Conservation (phyloP, 192 early-diverging fungal species). For the Backusella westeae region DNA sequence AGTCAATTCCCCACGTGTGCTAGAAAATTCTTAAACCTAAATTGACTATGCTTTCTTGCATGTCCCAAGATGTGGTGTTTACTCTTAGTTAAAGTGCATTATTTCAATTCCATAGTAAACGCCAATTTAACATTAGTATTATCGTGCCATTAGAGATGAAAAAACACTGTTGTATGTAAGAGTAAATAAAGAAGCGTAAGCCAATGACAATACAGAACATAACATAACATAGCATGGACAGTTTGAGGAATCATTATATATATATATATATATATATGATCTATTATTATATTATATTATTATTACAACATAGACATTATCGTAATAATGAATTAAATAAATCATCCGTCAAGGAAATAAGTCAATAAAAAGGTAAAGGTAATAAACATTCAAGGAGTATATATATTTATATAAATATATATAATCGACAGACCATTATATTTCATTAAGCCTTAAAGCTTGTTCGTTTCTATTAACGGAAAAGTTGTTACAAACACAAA, state of each 20-base stretch:
- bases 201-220: neutral
- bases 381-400: neutral
- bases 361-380: neutral
- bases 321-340: neutral
- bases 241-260: neutral
- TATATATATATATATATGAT: neutral
- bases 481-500: neutral
- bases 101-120: neutral
- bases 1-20: neutral
- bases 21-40: constrained; percentile 1
- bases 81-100: neutral
- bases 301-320: neutral
- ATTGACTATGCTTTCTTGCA: neutral
- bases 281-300: neutral
- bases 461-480: neutral
- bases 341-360: neutral
- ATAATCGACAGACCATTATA: neutral
- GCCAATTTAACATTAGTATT: neutral
- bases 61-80: neutral
- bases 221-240: neutral
- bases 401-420: neutral
- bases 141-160: neutral
- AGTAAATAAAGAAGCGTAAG: neutral
- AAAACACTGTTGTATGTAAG: neutral
- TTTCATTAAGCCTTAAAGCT: neutral